Base-by-base conservation (phyloP, 805 yeast species). In the Candida maris region DNA sequence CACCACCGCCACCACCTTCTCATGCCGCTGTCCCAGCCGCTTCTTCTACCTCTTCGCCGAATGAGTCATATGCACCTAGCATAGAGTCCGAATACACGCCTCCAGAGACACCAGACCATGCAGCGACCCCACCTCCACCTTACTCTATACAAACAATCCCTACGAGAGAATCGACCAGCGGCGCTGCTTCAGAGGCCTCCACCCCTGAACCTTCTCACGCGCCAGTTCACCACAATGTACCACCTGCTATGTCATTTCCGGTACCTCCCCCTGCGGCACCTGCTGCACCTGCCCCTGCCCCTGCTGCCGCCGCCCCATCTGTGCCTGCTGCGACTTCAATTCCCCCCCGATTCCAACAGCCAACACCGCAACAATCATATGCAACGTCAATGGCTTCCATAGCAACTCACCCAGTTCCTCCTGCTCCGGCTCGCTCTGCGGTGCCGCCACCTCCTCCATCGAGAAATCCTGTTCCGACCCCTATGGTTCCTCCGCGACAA, bases 1-100 rank as follows among this genome's bases (percentile, higher is more conserved):
- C 68, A 12, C 65, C 63, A 1, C 65, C 70, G 2, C 68, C 71
- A 8, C 68, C 73, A 2, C 56, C 65, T 18, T 48, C 59, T 3
- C 52, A 56, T n/a, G 38, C 52, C 10, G 39, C 48, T n/a, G 35
- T 47, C 16, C 32, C 52, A 15, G 37, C 57, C 7, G 33, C 54
- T 4, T 32, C 42, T 10, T 16, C 46, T 9, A 14, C 48, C 8
- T 30, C 31, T 5, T 32, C 53, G 42, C 19, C 41, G 12, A 24
- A 36, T 21, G 48, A 39, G n/a, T 39, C 20, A 6, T 49, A 54
- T 16, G 15, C 7, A 12, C 14, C 8, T 8, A 25, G 14, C 15
- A 8, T 8, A 13, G 14, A n/a, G 7, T 25, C 28, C 7, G 28
- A 25, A n/a, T 25, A n/a, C 14, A 21, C 55, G 8, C 14, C 48